phyloP scores from a whole-genome alignment of 2,329 filamentous ascomycete genomes.

The Aspergillus sp. region DNA sequence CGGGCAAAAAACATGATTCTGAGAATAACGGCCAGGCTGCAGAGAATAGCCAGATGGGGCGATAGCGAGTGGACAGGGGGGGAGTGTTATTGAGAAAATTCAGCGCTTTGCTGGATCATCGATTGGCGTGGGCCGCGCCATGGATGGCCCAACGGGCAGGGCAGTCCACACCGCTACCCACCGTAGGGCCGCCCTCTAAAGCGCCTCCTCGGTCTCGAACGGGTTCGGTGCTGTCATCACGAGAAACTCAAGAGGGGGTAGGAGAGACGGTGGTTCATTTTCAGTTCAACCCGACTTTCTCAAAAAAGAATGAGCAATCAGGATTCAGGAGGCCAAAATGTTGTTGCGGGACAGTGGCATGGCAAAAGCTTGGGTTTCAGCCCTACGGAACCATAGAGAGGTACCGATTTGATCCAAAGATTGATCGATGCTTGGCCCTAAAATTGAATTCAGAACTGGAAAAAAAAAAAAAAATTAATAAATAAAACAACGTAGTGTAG shows the following conservation, averaged over 20 bases:
- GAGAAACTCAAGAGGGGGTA: neutral
- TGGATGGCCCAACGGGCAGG: too few relatives aligned
- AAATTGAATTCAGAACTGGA: neutral
- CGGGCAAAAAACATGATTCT: slow-evolving; percentile 5
- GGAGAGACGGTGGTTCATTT: neutral
- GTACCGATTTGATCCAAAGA: neutral
- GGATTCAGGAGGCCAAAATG: neutral
- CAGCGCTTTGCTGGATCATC: neutral
- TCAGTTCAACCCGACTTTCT: neutral
- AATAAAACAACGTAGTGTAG: neutral
- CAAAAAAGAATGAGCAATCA: neutral
- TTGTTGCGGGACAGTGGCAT: neutral
- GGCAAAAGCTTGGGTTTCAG: slow-evolving; percentile 6
- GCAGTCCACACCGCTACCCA: neutral
- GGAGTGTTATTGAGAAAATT: neutral
- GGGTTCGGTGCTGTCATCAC: neutral
- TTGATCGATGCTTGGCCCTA: neutral
- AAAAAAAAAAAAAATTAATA: too few relatives aligned
- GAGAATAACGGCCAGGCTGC: neutral
- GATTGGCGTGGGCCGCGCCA: neutral
- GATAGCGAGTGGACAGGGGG: neutral
- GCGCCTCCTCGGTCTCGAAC: neutral
- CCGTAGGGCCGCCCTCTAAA: too few relatives aligned
- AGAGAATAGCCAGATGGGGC: neutral
- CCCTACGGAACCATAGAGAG: neutral